Evolutionary conservation across 768 basidiomycete species (phyloP), one percentile per base, ranked within the genome.

Genomic region (Dioszegia crocea): DNA sequence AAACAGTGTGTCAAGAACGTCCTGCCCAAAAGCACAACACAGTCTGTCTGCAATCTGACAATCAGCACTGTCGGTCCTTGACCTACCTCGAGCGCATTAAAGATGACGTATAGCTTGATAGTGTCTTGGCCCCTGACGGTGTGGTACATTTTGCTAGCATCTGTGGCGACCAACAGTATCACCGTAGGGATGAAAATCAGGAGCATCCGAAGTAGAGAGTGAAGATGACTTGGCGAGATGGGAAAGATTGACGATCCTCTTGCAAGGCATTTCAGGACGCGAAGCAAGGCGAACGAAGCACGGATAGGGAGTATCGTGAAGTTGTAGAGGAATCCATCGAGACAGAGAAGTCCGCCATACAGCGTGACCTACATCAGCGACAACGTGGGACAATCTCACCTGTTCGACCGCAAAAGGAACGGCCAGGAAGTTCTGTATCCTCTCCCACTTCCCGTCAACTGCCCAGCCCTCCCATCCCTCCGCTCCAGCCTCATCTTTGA

Each of bases 31-130:
- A 2, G 93, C 93, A 24, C 91, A 88, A 75, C 92, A 94, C 5
- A 99, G 78, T 19, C 91, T 81, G 76, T 99, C 96, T 26, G 86
- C 96, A 63, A 99, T 97, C 94, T 97, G 63, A 14, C 21, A 3
- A 30, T 19, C 30, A 16, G 21, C 31, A 6, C 33, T 6, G 47
- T 50, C 46, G 26, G 44, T 4, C 39, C 17, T n/a, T n/a, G 52
- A 74, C 85, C 57, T 76, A 94, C 94, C 83, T 99, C 96, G 6
- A 99, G 82, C 11, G 92, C 93, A 76, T 97, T 98, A 79, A 97
- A 99, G 50, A 99, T 94, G 60, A 99, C 96, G 79, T 98, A 98
- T 48, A 99, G 78, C 79, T 98, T 99, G 80, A 99, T 94, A 2
- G 91, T 96, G 67, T 99, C 96, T 77, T 98, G 96, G 0, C 93